Evolutionary conservation across 2,329 filamentous ascomycete species (phyloP).

Genomic region (Escovopsis sp.): DNA sequence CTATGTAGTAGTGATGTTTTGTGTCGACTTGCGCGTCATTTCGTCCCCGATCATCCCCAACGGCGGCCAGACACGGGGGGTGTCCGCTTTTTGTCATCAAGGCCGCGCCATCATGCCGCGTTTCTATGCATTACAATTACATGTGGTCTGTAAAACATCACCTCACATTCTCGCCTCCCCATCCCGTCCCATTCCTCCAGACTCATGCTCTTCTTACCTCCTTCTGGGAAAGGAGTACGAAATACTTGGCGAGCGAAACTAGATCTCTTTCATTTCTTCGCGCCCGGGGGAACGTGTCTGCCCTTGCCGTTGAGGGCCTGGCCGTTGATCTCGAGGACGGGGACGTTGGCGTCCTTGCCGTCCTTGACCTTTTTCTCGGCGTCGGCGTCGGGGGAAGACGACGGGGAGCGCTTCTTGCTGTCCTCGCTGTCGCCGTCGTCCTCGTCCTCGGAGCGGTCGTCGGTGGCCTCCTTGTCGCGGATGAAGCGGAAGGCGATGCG

Average conservation of each 20-base stretch:
- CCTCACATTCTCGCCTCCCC: neutral
- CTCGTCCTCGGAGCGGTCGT: slow-evolving; percentile 56
- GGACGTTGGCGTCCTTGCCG: slow-evolving; percentile 1
- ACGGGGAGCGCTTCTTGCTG: too few relatives aligned
- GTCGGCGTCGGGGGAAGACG: too few relatives aligned
- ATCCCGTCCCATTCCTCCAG: neutral
- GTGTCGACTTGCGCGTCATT: too few relatives aligned
- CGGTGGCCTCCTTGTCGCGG: slow-evolving; percentile 42
- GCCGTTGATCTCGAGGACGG: slow-evolving; percentile 10
- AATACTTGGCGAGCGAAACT: too few relatives aligned
- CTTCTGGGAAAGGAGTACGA: neutral
- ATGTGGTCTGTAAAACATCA: neutral
- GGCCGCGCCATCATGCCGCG: too few relatives aligned
- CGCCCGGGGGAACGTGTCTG: neutral
- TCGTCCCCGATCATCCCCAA: too few relatives aligned
- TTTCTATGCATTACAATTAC: too few relatives aligned
- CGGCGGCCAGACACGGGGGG: too few relatives aligned
- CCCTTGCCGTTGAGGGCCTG: slow-evolving; percentile 8
- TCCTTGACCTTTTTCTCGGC: slow-evolving; percentile 14
- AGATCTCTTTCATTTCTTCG: slow-evolving; percentile 1
- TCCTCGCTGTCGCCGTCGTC: slow-evolving; percentile 31
- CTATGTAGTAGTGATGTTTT: too few relatives aligned
- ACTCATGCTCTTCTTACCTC: neutral
- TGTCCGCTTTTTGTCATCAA: too few relatives aligned
- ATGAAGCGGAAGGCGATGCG: slow-evolving; percentile 60